Conservation (phyloP, 2,329 filamentous ascomycete genomes). For the Lecanicillium sp. region DNA sequence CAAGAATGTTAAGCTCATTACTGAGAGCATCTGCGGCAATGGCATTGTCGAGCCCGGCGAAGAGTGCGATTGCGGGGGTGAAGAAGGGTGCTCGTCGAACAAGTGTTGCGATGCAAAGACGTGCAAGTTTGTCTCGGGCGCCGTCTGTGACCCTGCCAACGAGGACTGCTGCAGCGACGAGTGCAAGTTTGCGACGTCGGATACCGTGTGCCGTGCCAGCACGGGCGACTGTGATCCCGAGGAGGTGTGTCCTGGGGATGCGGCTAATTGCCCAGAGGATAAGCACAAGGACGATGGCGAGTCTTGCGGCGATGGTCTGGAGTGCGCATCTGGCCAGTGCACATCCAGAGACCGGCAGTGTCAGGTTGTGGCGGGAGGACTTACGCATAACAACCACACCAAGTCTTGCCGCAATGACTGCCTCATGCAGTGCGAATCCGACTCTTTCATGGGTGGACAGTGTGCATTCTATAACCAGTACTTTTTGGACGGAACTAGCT, state of each 20-base stretch:
- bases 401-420: constrained; percentile 71
- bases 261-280: constrained; percentile 68
- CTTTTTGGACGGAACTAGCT: constrained; percentile 86
- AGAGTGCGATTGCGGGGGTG: constrained; percentile 90
- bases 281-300: constrained; percentile 59
- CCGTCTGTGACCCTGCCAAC: constrained; percentile 74
- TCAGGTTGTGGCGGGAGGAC: constrained; percentile 69
- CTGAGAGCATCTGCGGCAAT: constrained; percentile 83
- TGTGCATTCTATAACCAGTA: constrained; percentile 80
- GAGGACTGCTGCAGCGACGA: constrained; percentile 67
- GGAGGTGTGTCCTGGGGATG: constrained; percentile 70
- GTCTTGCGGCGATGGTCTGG: constrained; percentile 60
- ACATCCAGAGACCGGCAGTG: constrained; percentile 89
- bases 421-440: constrained; percentile 65
- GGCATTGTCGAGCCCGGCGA: constrained; percentile 93
- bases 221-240: constrained; percentile 77
- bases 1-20: constrained; percentile 70
- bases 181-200: constrained; percentile 60
- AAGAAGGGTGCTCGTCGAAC: constrained; percentile 62
- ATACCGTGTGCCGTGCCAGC: constrained; percentile 70
- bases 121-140: constrained; percentile 69
- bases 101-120: constrained; percentile 77
- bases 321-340: constrained; percentile 88
- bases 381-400: constrained; percentile 67
- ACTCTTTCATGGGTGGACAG: constrained; percentile 53